phyloP scores from a whole-genome alignment of 2,329 filamentous ascomycete species.

The Paecilomyces fulvus region DNA sequence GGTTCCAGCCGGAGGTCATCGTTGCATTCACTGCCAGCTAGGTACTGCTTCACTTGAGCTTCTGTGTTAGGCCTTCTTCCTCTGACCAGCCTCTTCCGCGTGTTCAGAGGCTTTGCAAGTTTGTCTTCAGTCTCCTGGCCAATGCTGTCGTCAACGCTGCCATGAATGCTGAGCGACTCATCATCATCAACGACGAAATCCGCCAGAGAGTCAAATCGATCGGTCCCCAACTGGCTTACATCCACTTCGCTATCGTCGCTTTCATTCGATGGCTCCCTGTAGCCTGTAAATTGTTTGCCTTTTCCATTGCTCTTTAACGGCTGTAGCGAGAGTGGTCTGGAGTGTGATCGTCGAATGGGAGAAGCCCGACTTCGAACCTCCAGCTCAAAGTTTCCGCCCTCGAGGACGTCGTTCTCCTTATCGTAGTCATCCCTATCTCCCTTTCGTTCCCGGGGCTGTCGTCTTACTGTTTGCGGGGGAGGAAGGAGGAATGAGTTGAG shows the following conservation, averaged over 20 bases:
- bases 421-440: conserved; percentile 23
- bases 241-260: conserved; percentile 14
- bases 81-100: conserved; percentile 25
- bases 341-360: not conserved
- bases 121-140: conserved; percentile 12
- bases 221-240: conserved; percentile 13
- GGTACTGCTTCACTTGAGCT: conserved; percentile 8
- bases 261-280: conserved; percentile 9
- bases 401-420: conserved; percentile 26
- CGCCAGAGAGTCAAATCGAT: conserved; percentile 30
- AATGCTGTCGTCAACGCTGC: conserved; percentile 15
- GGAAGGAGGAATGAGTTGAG: conserved; percentile 27
- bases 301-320: conserved; percentile 2
- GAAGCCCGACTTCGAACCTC: not conserved
- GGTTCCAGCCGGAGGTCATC: conserved; percentile 12
- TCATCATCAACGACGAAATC: conserved; percentile 35
- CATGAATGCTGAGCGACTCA: conserved; percentile 26
- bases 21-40: conserved; percentile 12
- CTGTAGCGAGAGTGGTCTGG: conserved; percentile 4
- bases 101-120: conserved; percentile 13
- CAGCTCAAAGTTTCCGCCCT: conserved; percentile 9
- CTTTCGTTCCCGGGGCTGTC: conserved; percentile 15
- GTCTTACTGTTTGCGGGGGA: conserved; percentile 11
- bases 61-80: conserved; percentile 21
- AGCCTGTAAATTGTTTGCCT: conserved; percentile 2